A percentile compares a stretch with the other conserved stretches of the same genome.
phyloP scores from a whole-genome alignment of 805 yeast species.

The Hanseniaspora taiwanica region DNA sequence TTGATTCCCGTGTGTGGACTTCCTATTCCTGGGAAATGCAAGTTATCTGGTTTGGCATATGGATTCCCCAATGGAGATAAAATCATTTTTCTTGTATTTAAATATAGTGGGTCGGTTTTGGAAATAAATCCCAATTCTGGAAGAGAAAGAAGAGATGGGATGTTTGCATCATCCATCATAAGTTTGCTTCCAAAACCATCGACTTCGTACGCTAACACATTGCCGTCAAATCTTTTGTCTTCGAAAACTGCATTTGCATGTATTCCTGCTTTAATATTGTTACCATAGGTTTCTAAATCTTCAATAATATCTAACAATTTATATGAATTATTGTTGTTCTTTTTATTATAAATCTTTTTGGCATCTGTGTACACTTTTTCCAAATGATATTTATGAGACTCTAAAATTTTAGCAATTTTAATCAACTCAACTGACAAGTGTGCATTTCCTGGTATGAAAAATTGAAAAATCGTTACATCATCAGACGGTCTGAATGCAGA shows the following conservation, averaged over 20 bases:
- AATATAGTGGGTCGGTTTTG: slow-evolving; percentile 44
- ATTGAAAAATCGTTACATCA: slow-evolving; percentile 70
- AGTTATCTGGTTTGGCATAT: slow-evolving; percentile 39
- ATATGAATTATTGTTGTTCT: slow-evolving; percentile 20
- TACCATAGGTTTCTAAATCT: slow-evolving; percentile 26
- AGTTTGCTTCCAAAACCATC: slow-evolving; percentile 71
- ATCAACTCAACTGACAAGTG: slow-evolving; percentile 53
- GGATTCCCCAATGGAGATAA: slow-evolving; percentile 63
- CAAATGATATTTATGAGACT: slow-evolving; percentile 6
- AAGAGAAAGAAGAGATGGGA: slow-evolving; percentile 68
- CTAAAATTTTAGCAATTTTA: slow-evolving; percentile 22
- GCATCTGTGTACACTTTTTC: slow-evolving; percentile 6
- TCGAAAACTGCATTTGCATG: slow-evolving; percentile 49
- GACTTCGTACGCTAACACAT: slow-evolving; percentile 76
- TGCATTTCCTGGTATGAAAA: slow-evolving; percentile 78
- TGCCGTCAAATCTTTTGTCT: slow-evolving; percentile 51
- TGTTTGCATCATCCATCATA: slow-evolving; percentile 84
- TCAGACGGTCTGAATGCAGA: slow-evolving; percentile 84
- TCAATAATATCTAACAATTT: slow-evolving; percentile 18
- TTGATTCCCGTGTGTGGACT: slow-evolving; percentile 81
- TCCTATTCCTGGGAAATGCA: slow-evolving; percentile 61
- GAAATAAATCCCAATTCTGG: slow-evolving; percentile 64
- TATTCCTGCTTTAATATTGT: slow-evolving; percentile 39
- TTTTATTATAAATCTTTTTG: slow-evolving; percentile 5
- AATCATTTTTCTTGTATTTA: slow-evolving; percentile 69